Conservation (phyloP, 257 asterid species). For the Nemophila menziesii region DNA sequence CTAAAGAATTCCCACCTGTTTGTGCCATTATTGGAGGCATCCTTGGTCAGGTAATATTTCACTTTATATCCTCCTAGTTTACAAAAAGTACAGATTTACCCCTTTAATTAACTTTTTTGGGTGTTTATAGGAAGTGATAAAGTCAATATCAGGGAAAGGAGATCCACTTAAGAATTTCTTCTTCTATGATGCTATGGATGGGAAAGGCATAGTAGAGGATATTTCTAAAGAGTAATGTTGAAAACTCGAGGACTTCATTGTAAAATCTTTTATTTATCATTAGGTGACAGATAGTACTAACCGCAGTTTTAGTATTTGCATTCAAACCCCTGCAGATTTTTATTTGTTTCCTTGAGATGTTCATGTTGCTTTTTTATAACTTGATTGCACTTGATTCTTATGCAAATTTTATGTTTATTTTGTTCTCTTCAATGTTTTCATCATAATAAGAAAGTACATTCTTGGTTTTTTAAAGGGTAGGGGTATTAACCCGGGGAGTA, state of each 20-base stretch:
- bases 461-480: too few relatives aligned
- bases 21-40: slow-evolving; percentile 88
- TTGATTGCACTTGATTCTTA: too few relatives aligned
- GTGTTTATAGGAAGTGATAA: slow-evolving; percentile 70
- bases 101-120: not conserved
- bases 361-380: too few relatives aligned
- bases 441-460: too few relatives aligned
- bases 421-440: too few relatives aligned
- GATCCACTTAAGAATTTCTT: slow-evolving; percentile 89
- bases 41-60: slow-evolving; percentile 75
- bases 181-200: slow-evolving; percentile 73
- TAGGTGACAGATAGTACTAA: too few relatives aligned
- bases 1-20: slow-evolving; percentile 81
- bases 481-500: too few relatives aligned
- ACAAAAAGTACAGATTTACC: not conserved
- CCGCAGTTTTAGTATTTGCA: too few relatives aligned
- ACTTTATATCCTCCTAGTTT: not conserved
- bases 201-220: slow-evolving; percentile 83
- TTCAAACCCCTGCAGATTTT: too few relatives aligned
- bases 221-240: slow-evolving; percentile 22
- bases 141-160: slow-evolving; percentile 94
- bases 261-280: not conserved
- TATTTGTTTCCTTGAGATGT: too few relatives aligned
- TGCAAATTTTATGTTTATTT: too few relatives aligned
- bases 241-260: slow-evolving; percentile 4